These are phyloP conservation scores for Globisporangium recalcitrans DNA, from an alignment of 352 stramenopile genomes.

Conservation along the genomic window DNA sequence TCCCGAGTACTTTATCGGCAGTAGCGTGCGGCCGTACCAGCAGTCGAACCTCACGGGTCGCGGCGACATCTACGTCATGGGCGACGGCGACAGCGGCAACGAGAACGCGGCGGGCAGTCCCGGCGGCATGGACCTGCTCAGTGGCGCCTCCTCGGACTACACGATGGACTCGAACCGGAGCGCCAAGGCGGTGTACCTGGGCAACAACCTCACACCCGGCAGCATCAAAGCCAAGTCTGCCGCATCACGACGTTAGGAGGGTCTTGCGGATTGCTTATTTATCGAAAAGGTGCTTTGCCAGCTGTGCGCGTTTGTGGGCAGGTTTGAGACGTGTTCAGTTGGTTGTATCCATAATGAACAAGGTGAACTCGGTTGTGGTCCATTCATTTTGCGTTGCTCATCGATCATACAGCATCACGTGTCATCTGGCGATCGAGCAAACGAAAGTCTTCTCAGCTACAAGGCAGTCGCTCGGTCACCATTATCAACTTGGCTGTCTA, in stretches of 20 bases:
- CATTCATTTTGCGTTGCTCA: too few species aligned
- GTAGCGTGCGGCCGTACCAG: not conserved
- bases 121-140: not conserved
- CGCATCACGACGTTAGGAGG: not conserved
- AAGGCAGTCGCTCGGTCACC: too few species aligned
- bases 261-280: too few species aligned
- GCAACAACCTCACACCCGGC: conserved; percentile 2
- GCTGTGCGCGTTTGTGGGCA: too few species aligned
- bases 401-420: too few species aligned
- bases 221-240: not conserved
- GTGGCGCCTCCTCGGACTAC: not conserved
- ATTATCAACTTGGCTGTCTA: too few species aligned
- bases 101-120: not conserved
- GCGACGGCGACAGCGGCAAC: not conserved
- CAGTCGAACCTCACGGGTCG: conserved; percentile 2
- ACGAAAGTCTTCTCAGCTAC: too few species aligned
- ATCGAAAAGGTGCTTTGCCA: too few species aligned
- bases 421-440: too few species aligned
- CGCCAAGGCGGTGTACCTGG: not conserved
- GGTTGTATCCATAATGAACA: too few species aligned
- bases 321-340: too few species aligned
- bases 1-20: conserved; percentile 6
- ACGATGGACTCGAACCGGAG: conserved; percentile 2
- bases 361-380: too few species aligned
- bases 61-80: conserved; percentile 9